A percentile compares a stretch with the other conserved stretches of the same genome.
Evolutionary conservation across 768 basidiomycete genomes (phyloP).

Genomic region (Suillus subalutaceus): DNA sequence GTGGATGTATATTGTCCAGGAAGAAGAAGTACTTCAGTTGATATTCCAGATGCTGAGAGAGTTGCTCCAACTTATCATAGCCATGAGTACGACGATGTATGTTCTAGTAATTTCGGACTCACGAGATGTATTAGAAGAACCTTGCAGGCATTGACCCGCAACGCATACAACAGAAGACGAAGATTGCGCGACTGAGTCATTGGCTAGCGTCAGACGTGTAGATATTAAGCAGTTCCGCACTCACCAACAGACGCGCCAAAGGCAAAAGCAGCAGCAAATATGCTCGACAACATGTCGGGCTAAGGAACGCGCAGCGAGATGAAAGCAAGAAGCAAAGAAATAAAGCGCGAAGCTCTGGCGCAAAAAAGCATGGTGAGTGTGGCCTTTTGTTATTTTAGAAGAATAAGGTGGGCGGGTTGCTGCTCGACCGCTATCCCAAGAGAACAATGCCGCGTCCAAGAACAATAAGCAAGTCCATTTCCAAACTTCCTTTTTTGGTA

Average conservation of each 20-base stretch:
- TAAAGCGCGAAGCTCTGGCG: slow-evolving; percentile 29
- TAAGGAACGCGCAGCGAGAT: slow-evolving; percentile 25
- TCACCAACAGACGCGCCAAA: slow-evolving; percentile 43
- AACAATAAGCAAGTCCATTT: slow-evolving; percentile 29
- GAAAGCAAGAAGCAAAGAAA: slow-evolving; percentile 22
- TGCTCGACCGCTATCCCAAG: slow-evolving; percentile 11
- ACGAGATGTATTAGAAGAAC: slow-evolving; percentile 71
- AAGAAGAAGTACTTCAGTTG: slow-evolving; percentile 62
- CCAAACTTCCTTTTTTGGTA: slow-evolving; percentile 14
- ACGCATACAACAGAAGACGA: slow-evolving; percentile 70
- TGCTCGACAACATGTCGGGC: slow-evolving; percentile 42
- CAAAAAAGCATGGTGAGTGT: slow-evolving; percentile 11
- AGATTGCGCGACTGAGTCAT: slow-evolving; percentile 53
- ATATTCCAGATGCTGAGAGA: slow-evolving; percentile 55
- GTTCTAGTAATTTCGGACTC: slow-evolving; percentile 38
- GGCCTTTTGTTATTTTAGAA: slow-evolving; percentile 33
- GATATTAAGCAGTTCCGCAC: slow-evolving; percentile 11
- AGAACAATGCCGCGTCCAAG: slow-evolving; percentile 25
- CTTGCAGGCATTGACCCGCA: slow-evolving; percentile 89
- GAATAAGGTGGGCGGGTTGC: slow-evolving; percentile 31
- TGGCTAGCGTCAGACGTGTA: slow-evolving; percentile 8
- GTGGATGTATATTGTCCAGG: slow-evolving; percentile 77
- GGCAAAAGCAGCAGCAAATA: slow-evolving; percentile 39
- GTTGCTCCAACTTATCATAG: slow-evolving; percentile 63
- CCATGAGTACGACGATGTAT: slow-evolving; percentile 15